These are phyloP conservation scores for Lenwebbia sp. DNA, from an alignment of 345 rosid genomes.

Conservation along the genomic window DNA sequence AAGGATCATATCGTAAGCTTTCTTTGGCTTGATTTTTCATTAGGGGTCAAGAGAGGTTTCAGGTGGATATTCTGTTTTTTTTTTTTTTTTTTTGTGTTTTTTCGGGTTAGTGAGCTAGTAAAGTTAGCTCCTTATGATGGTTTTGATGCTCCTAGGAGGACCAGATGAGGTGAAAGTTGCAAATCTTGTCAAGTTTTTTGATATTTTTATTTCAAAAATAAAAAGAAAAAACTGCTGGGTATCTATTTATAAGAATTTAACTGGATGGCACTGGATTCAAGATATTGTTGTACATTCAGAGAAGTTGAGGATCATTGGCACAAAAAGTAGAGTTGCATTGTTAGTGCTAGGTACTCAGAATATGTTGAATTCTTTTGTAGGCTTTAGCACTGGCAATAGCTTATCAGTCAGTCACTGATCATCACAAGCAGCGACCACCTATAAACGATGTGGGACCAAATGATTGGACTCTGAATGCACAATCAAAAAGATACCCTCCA, in stretches of 20 bases:
- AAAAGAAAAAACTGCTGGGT: not conserved
- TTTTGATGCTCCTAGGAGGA: not conserved
- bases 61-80: not conserved
- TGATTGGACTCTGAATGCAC: constrained; percentile 36
- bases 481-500: constrained; percentile 28
- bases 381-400: constrained; percentile 90
- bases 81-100: not conserved
- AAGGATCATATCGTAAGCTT: constrained; percentile 70
- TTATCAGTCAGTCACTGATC: constrained; percentile 62
- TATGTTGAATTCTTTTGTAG: constrained; percentile 13
- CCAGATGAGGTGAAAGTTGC: not conserved
- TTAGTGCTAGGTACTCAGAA: not conserved
- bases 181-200: not conserved
- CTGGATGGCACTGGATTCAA: not conserved
- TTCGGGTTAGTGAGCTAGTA: not conserved
- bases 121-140: not conserved
- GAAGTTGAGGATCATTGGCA: not conserved
- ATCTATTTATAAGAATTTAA: not conserved
- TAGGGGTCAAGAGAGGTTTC: not conserved
- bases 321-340: not conserved
- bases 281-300: not conserved
- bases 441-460: constrained; percentile 52
- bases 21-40: constrained; percentile 7
- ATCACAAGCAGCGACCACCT: constrained; percentile 73
- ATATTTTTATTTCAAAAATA: not conserved